Base-by-base conservation (phyloP, 2,329 filamentous ascomycete species). In the Chaetomiaceae sp. region DNA sequence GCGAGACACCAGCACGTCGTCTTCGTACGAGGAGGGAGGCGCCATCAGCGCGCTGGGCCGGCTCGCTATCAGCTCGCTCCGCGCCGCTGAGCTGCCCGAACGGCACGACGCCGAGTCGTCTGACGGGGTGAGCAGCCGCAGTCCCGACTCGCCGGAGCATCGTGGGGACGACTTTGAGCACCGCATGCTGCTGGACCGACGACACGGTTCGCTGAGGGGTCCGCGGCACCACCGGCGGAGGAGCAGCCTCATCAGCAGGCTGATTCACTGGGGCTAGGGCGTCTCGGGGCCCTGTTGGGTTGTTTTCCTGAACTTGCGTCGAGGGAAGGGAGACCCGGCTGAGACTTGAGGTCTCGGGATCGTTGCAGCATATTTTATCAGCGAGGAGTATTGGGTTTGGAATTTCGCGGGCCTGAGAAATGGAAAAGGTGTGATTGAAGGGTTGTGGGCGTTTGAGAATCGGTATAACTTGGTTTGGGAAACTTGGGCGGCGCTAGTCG, bases 51-150 rank as follows among this genome's bases (percentile, higher is more conserved):
- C 49, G n/a, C 30, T 54, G 11, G 39, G 51, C 30, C 42, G 45
- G 10, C 38, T 54, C n/a, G 53, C 53, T n/a, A 39, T 54, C 22
- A 43, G 42, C 32, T 51, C 54, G 20, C 43, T 52, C 15, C 51
- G 49, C 14, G 32, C 45, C 14, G 45, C 43, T 30, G 53, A 53
- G 34, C 32, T 45, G 14, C 41, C 44, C 26, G 15, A 41, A 10
- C 41, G 42, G 26, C 41, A 45, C 27, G 51, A 49, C 24, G 43
- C 17, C 24, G 45, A 48, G 10, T 48, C 47, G 4, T 46, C 39
- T 5, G 48, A 52, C 26, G 38, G 47, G 5, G 41, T 45, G 35
- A 51, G 46, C 30, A 47, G 45, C 41, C 45, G 32, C 8, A 45
- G 38, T 12, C 32, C 44, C 9, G 50, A 51, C 33, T 51, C 47